Percentiles rank a stretch among this genome's conserved stretches.
Conservation (phyloP, 2,329 filamentous ascomycete species). For the Colletotrichum sp. region DNA sequence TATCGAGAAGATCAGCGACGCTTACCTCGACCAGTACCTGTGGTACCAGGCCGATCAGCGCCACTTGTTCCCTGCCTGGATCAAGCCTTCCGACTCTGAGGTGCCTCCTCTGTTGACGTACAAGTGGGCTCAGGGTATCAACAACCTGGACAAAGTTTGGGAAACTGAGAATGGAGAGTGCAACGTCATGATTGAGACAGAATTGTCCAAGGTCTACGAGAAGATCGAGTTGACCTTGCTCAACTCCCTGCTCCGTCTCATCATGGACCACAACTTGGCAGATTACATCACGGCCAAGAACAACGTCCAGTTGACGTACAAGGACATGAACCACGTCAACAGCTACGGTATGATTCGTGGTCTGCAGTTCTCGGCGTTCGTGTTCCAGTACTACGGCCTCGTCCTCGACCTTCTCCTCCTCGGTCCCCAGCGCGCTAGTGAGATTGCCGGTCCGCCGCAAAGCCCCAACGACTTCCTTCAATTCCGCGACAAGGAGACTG, state of each 20-base stretch:
- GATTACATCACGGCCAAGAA: slow-evolving; percentile 99
- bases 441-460: slow-evolving; percentile 93
- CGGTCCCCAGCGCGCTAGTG: slow-evolving; percentile 93
- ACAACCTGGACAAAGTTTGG: slow-evolving; percentile 96
- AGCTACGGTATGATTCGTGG: slow-evolving; percentile 98
- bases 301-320: slow-evolving; percentile 98
- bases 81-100: slow-evolving; percentile 98
- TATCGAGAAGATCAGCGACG: slow-evolving; percentile 99
- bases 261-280: slow-evolving; percentile 99
- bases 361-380: slow-evolving; percentile 96
- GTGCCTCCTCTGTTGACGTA: slow-evolving; percentile 93
- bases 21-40: slow-evolving; percentile 96
- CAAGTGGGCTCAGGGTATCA: slow-evolving; percentile 99
- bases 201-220: slow-evolving; percentile 98
- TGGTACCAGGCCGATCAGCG: slow-evolving; percentile 99
- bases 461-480: slow-evolving; percentile 97
- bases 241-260: slow-evolving; percentile 88
- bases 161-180: slow-evolving; percentile 92
- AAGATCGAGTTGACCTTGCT: slow-evolving; percentile 97
- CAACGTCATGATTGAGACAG: slow-evolving; percentile 98
- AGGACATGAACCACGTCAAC: slow-evolving; percentile 99
- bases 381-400: slow-evolving; percentile 98
- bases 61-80: slow-evolving; percentile 97
- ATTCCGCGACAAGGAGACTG: slow-evolving; percentile 91
- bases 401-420: slow-evolving; percentile 92